Evolutionary conservation across 495 filamentous ascomycete species (phyloP), one percentile per base, ranked within the genome.

Genomic region (Chaetomidium leptoderma): DNA sequence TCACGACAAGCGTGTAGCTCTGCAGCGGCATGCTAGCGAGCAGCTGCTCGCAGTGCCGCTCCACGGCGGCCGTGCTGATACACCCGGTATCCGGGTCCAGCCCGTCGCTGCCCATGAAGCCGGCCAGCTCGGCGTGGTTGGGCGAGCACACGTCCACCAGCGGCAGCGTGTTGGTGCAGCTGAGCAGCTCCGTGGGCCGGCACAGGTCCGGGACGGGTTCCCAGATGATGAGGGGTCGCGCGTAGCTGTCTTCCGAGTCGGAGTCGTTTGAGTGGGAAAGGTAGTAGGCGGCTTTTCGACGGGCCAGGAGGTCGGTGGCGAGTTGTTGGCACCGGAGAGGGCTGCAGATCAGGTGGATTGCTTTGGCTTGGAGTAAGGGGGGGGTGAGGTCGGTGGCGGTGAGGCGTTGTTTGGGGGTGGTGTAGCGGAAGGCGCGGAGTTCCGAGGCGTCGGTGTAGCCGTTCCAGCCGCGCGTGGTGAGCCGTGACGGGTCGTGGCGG

Each of bases 181-280:
- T 86, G 2, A 84, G 74, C 48, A 91, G 77, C 69, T 97, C 84
- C 58, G 83, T 81, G 0, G 90, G 88, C 0, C 78, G 83, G 68
- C 93, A 97, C 2, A 88, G 81, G 66, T 95, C 90, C 11, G 95
- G 93, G 4, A 96, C 86, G 4, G 93, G 93, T 67, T 98, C 93
- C 93, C 93, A 98, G 37, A 97, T 82, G 69, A 97, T 86, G 13
- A 93, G 68, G 2, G 89, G 91, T 29, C 78, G 77, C 7, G 49
- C 30, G 63, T 69, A 70, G 37, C 10, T 23, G 3, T 53, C 36
- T 24, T 37, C 36, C n/a, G n/a, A n/a, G 9, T 23, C 14, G n/a
- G 51, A 37, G 29, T 55, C 39, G 39, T 39, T 6, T 11, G 30
- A 0, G 30, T 3, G 30, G 32, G 30, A 24, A 42, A 37, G 35